Base-by-base conservation (phyloP, 371 early-diverging fungal species). In the Actinomortierella wolfii region DNA sequence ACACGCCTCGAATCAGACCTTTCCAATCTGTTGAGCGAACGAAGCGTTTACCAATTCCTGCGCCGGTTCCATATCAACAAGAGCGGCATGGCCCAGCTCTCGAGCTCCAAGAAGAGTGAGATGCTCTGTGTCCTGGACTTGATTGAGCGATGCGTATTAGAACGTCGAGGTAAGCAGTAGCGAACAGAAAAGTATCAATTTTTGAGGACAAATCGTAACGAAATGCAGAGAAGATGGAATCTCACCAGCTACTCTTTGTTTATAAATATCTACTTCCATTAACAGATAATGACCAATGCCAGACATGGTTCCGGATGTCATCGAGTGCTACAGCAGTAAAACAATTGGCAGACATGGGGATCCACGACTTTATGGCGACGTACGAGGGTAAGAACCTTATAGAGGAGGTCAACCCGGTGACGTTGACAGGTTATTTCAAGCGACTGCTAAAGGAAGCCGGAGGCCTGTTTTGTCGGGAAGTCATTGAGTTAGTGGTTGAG, bases 301-400 rank as follows among this genome's bases (percentile, higher is more conserved):
- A 61, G 3, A 71, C 71, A 21, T 71, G 71, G 71, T 71, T 71
- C 56, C 61, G 71, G 23, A 26, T 65, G 49, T 71, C 71, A 9
- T 71, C 71, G 9, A 71, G 71, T 39, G 62, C 62, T n/a, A 51
- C 25, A 26, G 65, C 65, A 3, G 66, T 71, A 0, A 60, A 71
- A 44, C 34, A 34, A 11, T 11, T 34, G 34, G 34, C 34, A 34
- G 34, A 34, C 34, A 34, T 64, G 25, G 47, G 54, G 15, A 21
- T 15, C 7, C 49, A 57, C 21, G 68, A 57, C 17, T 14, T 40
- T 29, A 13, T 39, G 52, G 20, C 40, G 11, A 34, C 11, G 34
- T 34, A 9, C 54, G 42, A 28, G 21, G 42, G 50, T 11, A 54
- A 47, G 15, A 61, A 71, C 21, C 65, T 65, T 0, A 58, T 71